Evolutionary conservation across 2,329 filamentous ascomycete species (phyloP), one percentile per base, ranked within the genome.

Genomic region (Ophiostoma australiae): DNA sequence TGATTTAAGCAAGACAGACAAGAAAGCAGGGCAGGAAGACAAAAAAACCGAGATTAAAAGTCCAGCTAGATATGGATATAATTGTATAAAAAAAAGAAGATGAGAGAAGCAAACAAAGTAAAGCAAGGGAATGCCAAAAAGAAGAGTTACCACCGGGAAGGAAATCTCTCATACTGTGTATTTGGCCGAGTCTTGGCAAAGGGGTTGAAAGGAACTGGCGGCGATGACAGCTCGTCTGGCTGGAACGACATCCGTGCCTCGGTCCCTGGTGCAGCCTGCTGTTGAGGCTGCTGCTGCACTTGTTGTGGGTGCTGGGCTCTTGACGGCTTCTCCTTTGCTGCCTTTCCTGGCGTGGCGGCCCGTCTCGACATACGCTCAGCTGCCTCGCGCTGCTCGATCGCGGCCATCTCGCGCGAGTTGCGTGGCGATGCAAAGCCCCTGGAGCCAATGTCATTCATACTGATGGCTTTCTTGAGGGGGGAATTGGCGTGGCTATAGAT

Each of bases 401-500:
- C 84, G 1, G 87, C 87, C 85, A 89, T 87, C 76, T 89, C 87
- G 58, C 85, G 82, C 4, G 86, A 87, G 75, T 88, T 89, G 63
- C 84, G 82, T 1, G 87, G 87, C 52, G 85, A 85, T 8, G 78
- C 76, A 33, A 80, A 79, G 11, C 76, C 80, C 17, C 39, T 66
- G 75, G 76, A 80, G 75, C 83, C 82, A 63, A 88, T 82, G 71
- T 91, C 79, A 80, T 87, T 80, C 82, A 92, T 75, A 83, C 88
- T 88, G 17, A 82, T 82, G 1, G 91, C 85, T 78, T 97, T 97
- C 76, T 93, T 90, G 15, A 98, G 80, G 0, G 94, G 94, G 13
- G 92, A 97, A 58, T 90, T 91, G 6, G 89, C 89, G 78, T 97
- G 92, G 6, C 86, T 90, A 78, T 89, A 93, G 0, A 96, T 85